These are phyloP conservation scores for Tetracladium maxilliforme DNA, from an alignment of 2,329 filamentous ascomycete species.

Conservation along the genomic window DNA sequence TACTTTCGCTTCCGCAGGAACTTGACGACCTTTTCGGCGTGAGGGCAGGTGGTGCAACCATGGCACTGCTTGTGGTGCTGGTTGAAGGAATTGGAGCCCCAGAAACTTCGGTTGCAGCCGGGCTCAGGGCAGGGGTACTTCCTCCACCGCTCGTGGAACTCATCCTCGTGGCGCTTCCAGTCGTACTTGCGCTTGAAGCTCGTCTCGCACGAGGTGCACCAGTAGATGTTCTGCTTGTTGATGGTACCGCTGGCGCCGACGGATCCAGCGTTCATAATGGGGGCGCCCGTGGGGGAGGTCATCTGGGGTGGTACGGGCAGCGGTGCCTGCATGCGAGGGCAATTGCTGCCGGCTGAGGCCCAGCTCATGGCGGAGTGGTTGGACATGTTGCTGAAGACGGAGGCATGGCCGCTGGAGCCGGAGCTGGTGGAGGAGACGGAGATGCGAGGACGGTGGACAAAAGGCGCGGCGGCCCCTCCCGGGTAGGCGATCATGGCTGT, in stretches of 20 bases:
- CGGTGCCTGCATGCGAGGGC: no score
- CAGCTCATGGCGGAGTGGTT: no score
- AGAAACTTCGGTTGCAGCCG: slow-evolving; percentile 51
- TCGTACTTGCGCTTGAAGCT: slow-evolving; percentile 55
- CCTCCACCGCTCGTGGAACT: slow-evolving; percentile 53
- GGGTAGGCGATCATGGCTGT: no score
- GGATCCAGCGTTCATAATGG: not conserved
- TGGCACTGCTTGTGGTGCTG: slow-evolving; percentile 54
- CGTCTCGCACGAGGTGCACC: slow-evolving; percentile 38
- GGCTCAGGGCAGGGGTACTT: slow-evolving; percentile 51
- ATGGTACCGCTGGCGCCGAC: slow-evolving; percentile 2
- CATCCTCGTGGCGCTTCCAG: slow-evolving; percentile 57
- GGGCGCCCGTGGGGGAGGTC: no score
- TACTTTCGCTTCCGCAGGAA: slow-evolving; percentile 49
- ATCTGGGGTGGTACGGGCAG: no score
- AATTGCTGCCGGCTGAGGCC: slow-evolving; percentile 12
- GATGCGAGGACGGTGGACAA: no score
- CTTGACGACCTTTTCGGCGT: slow-evolving; percentile 47
- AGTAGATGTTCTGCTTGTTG: slow-evolving; percentile 13
- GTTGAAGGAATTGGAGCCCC: slow-evolving; percentile 53
- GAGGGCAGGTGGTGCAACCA: slow-evolving; percentile 48
- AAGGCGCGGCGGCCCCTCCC: no score
- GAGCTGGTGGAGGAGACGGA: no score
- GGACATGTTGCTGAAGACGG: no score
- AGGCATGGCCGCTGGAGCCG: no score